A percentile compares a stretch with the other conserved stretches of the same genome.
These are phyloP conservation scores for Symbiodinium natans DNA, from an alignment of 73 alveolate species.

Conservation along the genomic window DNA sequence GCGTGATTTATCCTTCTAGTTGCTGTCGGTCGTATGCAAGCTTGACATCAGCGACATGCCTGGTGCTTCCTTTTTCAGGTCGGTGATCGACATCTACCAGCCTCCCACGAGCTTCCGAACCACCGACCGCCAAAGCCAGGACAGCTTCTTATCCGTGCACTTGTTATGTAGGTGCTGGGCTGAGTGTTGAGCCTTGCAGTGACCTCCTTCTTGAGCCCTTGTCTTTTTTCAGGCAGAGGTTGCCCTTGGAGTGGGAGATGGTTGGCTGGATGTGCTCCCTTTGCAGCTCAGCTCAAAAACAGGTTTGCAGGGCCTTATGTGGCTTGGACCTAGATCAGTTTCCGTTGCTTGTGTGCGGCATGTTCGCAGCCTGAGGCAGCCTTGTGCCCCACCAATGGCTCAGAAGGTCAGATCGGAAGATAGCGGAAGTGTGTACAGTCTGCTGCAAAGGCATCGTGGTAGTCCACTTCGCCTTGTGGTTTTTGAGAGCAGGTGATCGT, in stretches of 20 bases:
- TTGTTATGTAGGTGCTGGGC: no score
- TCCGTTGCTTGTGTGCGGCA: background rate
- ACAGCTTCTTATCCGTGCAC: background rate
- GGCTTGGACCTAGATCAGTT: background rate
- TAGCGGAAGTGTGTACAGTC: no score
- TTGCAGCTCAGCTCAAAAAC: slow-evolving; percentile 15
- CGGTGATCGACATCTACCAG: slow-evolving; percentile 59
- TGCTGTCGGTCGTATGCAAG: no score
- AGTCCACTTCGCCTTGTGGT: no score
- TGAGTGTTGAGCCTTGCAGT: no score
- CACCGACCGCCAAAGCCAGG: slow-evolving; percentile 10
- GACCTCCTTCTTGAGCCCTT: no score
- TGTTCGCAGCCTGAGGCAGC: background rate
- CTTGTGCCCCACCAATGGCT: background rate
- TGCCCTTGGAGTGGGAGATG: slow-evolving; percentile 39
- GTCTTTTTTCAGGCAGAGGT: slow-evolving; percentile 19
- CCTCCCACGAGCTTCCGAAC: slow-evolving; percentile 64
- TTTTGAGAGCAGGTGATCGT: no score
- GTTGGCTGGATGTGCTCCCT: slow-evolving; percentile 84
- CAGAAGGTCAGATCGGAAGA: background rate
- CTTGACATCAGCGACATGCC: no score
- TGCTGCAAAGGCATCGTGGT: no score
- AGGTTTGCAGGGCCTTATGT: background rate
- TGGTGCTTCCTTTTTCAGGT: no score
- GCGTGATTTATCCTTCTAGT: no score